These are phyloP conservation scores for Claviceps quebecensis DNA, from an alignment of 2,329 filamentous ascomycete species.

Conservation along the genomic window DNA sequence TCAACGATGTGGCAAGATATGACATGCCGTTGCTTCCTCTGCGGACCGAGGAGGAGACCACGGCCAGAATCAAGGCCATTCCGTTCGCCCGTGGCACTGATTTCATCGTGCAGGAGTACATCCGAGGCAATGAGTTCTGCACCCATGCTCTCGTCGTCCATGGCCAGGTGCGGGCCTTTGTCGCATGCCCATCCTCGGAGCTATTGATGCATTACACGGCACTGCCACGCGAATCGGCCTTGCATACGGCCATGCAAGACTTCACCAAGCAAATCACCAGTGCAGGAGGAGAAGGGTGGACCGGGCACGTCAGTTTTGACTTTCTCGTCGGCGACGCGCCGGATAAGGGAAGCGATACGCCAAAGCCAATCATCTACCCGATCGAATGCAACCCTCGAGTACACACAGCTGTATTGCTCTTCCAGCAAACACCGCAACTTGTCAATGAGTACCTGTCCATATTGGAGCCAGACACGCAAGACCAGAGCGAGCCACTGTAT, in stretches of 20 bases:
- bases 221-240: conserved; percentile 36
- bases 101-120: conserved; percentile 52
- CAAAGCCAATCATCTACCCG: conserved; percentile 32
- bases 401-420: conserved; percentile 53
- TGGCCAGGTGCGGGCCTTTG: conserved; percentile 51
- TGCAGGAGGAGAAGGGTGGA: conserved; percentile 25
- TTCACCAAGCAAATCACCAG: conserved; percentile 48
- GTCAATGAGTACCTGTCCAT: conserved; percentile 38
- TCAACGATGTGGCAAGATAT: conserved; percentile 44
- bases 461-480: conserved; percentile 16
- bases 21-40: conserved; percentile 54
- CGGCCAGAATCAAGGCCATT: conserved; percentile 33
- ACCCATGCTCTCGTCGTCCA: conserved; percentile 56
- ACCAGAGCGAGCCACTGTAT: conserved; percentile 9
- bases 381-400: conserved; percentile 61
- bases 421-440: conserved; percentile 33
- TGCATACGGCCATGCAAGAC: conserved; percentile 45
- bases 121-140: conserved; percentile 49
- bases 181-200: conserved; percentile 49
- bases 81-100: conserved; percentile 36
- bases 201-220: conserved; percentile 53
- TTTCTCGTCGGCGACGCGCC: background rate
- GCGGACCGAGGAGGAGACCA: conserved; percentile 35
- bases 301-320: conserved; percentile 1
- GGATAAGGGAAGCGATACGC: background rate